A percentile compares a stretch with the other conserved stretches of the same genome.
phyloP scores from a whole-genome alignment of 768 basidiomycete genomes.

The Sistotremastrum suecicum region DNA sequence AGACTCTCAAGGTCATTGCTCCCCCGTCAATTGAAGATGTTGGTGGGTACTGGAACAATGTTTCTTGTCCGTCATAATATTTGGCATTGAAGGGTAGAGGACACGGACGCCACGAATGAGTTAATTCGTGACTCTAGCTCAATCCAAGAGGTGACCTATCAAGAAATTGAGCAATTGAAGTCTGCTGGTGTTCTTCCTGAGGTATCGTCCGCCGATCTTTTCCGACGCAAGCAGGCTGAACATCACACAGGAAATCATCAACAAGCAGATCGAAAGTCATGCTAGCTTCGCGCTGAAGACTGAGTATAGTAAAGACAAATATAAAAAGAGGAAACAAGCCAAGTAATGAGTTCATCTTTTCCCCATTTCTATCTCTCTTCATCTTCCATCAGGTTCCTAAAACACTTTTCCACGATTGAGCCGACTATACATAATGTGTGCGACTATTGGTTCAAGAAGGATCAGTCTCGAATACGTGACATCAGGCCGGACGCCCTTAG shows the following conservation, averaged over 20 bases:
- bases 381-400: conserved; percentile 51
- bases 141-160: conserved; percentile 69
- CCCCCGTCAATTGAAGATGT: conserved; percentile 62
- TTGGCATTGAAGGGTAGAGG: conserved; percentile 40
- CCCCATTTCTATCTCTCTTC: neutral
- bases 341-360: conserved; percentile 43
- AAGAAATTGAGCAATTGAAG: conserved; percentile 77
- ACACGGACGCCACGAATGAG: conserved; percentile 94
- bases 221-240: neutral
- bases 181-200: conserved; percentile 69
- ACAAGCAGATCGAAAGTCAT: conserved; percentile 86
- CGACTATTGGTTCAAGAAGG: conserved; percentile 79
- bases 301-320: conserved; percentile 98
- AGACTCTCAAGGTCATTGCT: conserved; percentile 48
- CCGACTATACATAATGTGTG: conserved; percentile 81
- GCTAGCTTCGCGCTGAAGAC: conserved; percentile 89
- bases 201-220: conserved; percentile 23
- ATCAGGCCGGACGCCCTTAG: conserved; percentile 80
- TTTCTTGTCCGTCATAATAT: conserved; percentile 2
- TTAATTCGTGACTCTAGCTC: conserved; percentile 79
- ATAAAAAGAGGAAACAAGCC: conserved; percentile 89
- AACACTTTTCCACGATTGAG: conserved; percentile 74
- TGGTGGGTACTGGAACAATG: conserved; percentile 33
- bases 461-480: conserved; percentile 67
- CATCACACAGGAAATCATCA: conserved; percentile 74